A percentile compares a stretch with the other conserved stretches of the same genome.
phyloP scores from a whole-genome alignment of 192 early-diverging fungal species.

The Rhizoclosmatium sp. region DNA sequence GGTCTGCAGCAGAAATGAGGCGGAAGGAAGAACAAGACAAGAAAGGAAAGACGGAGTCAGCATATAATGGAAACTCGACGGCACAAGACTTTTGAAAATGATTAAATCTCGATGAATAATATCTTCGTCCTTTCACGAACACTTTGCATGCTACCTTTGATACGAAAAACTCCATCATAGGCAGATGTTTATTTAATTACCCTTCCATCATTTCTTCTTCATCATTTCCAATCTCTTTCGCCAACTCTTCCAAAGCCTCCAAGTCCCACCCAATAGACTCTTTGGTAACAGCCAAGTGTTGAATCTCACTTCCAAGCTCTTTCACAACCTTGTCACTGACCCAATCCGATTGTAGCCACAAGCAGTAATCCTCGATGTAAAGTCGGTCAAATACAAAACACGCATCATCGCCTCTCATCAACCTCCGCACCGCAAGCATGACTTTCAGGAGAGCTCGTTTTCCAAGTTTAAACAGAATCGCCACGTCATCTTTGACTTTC shows the following conservation, averaged over 20 bases:
- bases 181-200: background rate
- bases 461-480: constrained; percentile 83
- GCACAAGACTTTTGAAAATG: constrained; percentile 31
- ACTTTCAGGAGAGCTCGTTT: constrained; percentile 80
- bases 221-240: constrained; percentile 50
- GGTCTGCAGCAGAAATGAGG: too few species aligned
- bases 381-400: constrained; percentile 90
- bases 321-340: constrained; percentile 75
- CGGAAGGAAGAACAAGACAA: background rate
- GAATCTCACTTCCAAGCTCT: constrained; percentile 82
- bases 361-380: constrained; percentile 94
- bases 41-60: constrained; percentile 1
- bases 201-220: background rate
- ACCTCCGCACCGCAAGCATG: constrained; percentile 77
- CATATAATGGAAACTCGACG: constrained; percentile 25
- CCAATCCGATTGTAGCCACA: constrained; percentile 88
- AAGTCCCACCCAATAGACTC: constrained; percentile 78
- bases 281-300: constrained; percentile 74
- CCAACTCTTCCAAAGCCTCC: constrained; percentile 79
- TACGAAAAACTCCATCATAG: too few species aligned
- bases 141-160: too few species aligned
- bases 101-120: background rate
- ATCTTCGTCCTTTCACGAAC: too few species aligned
- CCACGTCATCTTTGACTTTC: constrained; percentile 79
- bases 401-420: constrained; percentile 86